A percentile compares a stretch with the other conserved stretches of the same genome.
Evolutionary conservation across 208 protist genomes (phyloP).

Genomic region (Crithidia acanthocephali): DNA sequence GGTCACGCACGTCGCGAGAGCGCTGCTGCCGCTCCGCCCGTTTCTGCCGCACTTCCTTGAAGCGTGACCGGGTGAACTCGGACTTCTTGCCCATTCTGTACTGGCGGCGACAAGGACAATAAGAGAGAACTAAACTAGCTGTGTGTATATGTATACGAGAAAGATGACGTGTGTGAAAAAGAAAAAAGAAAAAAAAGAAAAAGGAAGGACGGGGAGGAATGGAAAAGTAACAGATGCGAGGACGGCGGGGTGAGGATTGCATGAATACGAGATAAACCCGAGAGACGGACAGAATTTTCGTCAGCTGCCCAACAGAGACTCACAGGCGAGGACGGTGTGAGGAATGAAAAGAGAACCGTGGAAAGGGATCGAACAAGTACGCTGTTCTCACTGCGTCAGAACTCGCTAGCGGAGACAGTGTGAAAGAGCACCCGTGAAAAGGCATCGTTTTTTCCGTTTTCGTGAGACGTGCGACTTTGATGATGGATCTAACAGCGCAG

Average conservation of each 20-base stretch:
- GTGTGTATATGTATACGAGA: neutral
- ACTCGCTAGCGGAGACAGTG: too few relatives aligned
- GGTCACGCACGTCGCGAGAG: constrained; percentile 51
- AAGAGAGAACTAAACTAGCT: neutral
- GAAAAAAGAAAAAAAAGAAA: constrained; percentile 11
- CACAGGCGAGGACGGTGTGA: too few relatives aligned
- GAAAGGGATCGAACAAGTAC: too few relatives aligned
- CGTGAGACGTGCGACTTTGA: neutral
- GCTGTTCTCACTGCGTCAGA: too few relatives aligned
- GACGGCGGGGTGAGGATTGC: neutral
- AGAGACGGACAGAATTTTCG: too few relatives aligned
- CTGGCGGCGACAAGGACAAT: neutral
- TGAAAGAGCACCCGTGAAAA: too few relatives aligned
- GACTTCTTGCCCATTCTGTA: constrained; percentile 74
- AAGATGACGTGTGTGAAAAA: neutral
- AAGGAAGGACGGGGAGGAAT: neutral
- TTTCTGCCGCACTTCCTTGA: constrained; percentile 59
- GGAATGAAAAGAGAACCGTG: too few relatives aligned
- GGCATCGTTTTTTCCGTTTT: too few relatives aligned
- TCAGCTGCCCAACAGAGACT: too few relatives aligned
- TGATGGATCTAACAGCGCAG: neutral
- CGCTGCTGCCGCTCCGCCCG: constrained; percentile 62
- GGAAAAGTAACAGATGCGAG: neutral
- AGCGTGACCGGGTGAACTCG: constrained; percentile 57
- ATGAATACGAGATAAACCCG: too few relatives aligned